Base-by-base conservation (phyloP, 179 eudicot genomes). In the Corrigiola litoralis region DNA sequence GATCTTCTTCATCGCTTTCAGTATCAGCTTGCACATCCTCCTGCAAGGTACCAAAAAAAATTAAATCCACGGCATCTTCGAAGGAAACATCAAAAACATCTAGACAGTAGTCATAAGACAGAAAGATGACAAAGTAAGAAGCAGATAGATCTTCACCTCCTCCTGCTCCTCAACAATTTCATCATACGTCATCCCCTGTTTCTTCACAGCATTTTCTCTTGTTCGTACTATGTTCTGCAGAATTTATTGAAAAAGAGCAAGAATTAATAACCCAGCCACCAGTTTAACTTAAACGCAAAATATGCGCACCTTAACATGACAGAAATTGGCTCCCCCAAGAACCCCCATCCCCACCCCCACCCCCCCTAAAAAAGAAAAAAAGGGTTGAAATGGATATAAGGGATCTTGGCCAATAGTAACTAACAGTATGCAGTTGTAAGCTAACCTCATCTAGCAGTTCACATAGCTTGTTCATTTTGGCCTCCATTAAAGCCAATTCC, bases 1-100 rank as follows among this genome's bases (percentile, higher is more conserved):
- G 92, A 58, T 95, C 96, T 21, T 95, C 97, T 42, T 95, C 97
- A 70, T 95, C 99, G 75, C 97, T 95, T 76, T 95, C 99, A 50
- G 78, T 67, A 36, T 88, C 99, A 61, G 88, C 92, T 71, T 90
- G 99, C 38, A 42, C 80, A 50, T 88, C 96, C 58, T 88, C 99
- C 99, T 95, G 85, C 64, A 61, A 62, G 32, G 46, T 53, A 14
- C 64, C n/a, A n/a, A n/a, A 71, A 48, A 73, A 34, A 13, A n/a
- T 29, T 18, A 23, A 49, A 42, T 31, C 29, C 3, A 45, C 31
- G 28, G 33, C 44, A 47, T 38, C 48, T n/a, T 36, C 14, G 6
- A 55, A 27, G 28, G 13, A 46, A 46, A 36, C 31, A 33, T 6
- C 24, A 23, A 14, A 8, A 7, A 53, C 6, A 67, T 16, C 8